Conservation (phyloP, 331 rosid genomes). For the Erythrophleum ivorense region DNA sequence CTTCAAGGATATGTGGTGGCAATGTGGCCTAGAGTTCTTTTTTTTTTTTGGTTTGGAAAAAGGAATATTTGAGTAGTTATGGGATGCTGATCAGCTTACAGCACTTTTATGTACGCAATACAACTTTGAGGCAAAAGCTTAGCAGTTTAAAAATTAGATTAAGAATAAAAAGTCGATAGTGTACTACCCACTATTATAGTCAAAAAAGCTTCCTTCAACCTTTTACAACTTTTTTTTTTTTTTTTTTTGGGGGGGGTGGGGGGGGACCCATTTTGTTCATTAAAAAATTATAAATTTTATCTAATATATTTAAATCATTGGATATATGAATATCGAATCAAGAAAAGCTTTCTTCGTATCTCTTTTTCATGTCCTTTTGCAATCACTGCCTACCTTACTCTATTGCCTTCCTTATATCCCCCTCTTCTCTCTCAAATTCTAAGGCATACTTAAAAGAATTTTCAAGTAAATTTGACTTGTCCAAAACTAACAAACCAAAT, state of each 20-base stretch:
- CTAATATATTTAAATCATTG: slow-evolving; percentile 45
- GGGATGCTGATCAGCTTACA: slow-evolving; percentile 27
- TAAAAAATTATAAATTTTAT: too few species aligned
- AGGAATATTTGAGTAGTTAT: slow-evolving; percentile 36
- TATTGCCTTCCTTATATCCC: not conserved
- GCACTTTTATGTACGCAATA: slow-evolving; percentile 43
- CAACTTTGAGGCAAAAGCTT: slow-evolving; percentile 56
- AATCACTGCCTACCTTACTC: not conserved
- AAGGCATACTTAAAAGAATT: too few species aligned
- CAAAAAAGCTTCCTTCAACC: slow-evolving; percentile 54
- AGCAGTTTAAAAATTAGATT: slow-evolving; percentile 44
- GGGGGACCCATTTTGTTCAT: slow-evolving; percentile 37
- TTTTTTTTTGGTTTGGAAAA: not conserved
- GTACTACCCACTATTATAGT: slow-evolving; percentile 54
- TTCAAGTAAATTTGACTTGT: too few species aligned
- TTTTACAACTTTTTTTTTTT: slow-evolving; percentile 45
- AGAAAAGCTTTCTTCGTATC: slow-evolving; percentile 48
- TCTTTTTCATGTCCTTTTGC: slow-evolving; percentile 36
- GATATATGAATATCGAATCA: slow-evolving; percentile 56
- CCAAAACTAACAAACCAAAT: too few species aligned
- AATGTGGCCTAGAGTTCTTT: too few species aligned
- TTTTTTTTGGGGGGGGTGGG: too few species aligned
- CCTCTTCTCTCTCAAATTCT: too few species aligned
- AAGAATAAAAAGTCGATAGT: slow-evolving; percentile 47
- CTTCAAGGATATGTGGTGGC: too few species aligned